Conservation (phyloP, 345 rosid species). For the Pistacia integerrima region DNA sequence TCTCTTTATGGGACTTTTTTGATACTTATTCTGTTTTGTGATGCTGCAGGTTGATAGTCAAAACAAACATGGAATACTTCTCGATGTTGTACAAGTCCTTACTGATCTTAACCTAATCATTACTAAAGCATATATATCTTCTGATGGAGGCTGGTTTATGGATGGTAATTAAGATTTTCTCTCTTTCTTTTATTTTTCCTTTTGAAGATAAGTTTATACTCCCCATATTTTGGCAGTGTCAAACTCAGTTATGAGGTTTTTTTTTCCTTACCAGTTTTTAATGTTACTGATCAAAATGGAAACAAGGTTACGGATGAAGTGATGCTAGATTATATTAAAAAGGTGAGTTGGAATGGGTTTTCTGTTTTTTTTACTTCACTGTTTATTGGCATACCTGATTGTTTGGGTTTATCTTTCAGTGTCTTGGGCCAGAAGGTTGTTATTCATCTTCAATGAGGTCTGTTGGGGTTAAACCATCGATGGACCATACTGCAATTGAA, state of each 20-base stretch:
- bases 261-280: slow-evolving; percentile 57
- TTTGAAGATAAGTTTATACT: not conserved
- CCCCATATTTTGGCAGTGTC: not conserved
- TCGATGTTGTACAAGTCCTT: slow-evolving; percentile 93
- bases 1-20: slow-evolving; percentile 5
- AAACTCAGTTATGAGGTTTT: slow-evolving; percentile 18
- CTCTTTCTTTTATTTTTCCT: not conserved
- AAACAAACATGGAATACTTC: slow-evolving; percentile 89
- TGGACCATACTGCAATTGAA: slow-evolving; percentile 80
- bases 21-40: slow-evolving; percentile 23
- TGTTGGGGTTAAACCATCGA: slow-evolving; percentile 66
- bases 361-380: not conserved
- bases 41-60: slow-evolving; percentile 85
- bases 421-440: slow-evolving; percentile 81
- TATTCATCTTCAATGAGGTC: slow-evolving; percentile 67
- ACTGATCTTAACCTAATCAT: slow-evolving; percentile 88
- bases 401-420: slow-evolving; percentile 40
- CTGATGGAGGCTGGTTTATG: slow-evolving; percentile 99
- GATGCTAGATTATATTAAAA: slow-evolving; percentile 71
- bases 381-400: slow-evolving; percentile 12
- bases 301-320: slow-evolving; percentile 77
- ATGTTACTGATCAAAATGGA: slow-evolving; percentile 86
- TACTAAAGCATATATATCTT: slow-evolving; percentile 85
- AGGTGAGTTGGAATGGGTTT: slow-evolving; percentile 44
- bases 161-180: slow-evolving; percentile 56